Evolutionary conservation across 305 asterid species (phyloP).

Genomic region (Rubia peregrina): DNA sequence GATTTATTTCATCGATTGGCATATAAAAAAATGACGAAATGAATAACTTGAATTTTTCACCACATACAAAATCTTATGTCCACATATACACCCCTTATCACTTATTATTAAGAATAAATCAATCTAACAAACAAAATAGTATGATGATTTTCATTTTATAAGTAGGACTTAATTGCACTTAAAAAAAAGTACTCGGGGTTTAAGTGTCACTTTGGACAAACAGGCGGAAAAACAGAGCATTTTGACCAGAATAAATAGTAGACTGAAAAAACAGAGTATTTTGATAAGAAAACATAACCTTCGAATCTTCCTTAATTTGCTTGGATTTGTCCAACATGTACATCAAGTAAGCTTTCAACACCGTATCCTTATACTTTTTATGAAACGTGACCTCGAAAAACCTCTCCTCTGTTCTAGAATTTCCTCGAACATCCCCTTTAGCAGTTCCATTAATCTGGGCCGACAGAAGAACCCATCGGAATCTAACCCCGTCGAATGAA

Average conservation of each 20-base stretch:
- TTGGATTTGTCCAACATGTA: constrained; percentile 34
- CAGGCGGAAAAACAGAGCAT: neutral
- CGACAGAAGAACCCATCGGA: constrained; percentile 47
- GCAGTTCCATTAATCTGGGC: constrained; percentile 23
- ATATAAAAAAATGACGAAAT: too few species aligned
- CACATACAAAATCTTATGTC: too few species aligned
- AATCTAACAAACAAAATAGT: too few species aligned
- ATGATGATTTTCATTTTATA: too few species aligned
- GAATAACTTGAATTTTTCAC: too few species aligned
- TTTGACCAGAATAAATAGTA: too few species aligned
- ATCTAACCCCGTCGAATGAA: constrained; percentile 23
- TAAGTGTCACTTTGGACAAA: too few species aligned
- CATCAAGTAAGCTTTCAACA: constrained; percentile 42
- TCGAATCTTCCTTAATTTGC: constrained; percentile 47
- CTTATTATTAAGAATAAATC: too few species aligned
- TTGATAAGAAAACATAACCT: neutral
- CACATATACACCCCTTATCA: too few species aligned
- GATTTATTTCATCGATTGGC: too few species aligned
- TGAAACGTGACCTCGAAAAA: constrained; percentile 51
- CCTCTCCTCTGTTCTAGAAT: constrained; percentile 30
- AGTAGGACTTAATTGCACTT: too few species aligned
- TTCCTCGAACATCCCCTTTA: constrained; percentile 16
- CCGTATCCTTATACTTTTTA: constrained; percentile 43
- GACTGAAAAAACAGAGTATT: neutral
- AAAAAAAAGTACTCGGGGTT: too few species aligned